Evolutionary conservation across 768 basidiomycete species (phyloP).

Genomic region (Rhodotorula taiwanensis): DNA sequence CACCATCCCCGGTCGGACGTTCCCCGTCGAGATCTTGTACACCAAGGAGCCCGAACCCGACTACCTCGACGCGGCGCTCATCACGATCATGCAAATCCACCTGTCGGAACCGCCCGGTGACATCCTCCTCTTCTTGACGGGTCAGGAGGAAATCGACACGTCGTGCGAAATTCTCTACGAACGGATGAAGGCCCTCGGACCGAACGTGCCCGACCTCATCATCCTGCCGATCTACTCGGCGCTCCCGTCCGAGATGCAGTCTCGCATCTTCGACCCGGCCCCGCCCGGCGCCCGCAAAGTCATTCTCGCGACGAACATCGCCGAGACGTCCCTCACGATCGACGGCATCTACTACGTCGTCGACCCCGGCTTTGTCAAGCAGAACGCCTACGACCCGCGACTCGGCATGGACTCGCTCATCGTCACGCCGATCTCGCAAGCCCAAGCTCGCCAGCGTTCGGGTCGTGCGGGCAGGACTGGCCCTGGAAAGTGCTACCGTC

Average conservation of each 20-base stretch:
- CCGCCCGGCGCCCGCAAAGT: slow-evolving; percentile 98
- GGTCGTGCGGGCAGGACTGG: slow-evolving; percentile 97
- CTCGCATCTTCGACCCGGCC: slow-evolving; percentile 93
- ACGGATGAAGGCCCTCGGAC: slow-evolving; percentile 95
- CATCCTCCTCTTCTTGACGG: slow-evolving; percentile 91
- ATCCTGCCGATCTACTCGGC: slow-evolving; percentile 98
- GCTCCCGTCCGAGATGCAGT: slow-evolving; percentile 95
- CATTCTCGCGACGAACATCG: slow-evolving; percentile 98
- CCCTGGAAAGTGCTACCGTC: slow-evolving; percentile 94
- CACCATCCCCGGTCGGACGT: slow-evolving; percentile 99
- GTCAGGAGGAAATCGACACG: slow-evolving; percentile 98
- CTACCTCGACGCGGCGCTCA: slow-evolving; percentile 94
- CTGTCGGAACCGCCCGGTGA: slow-evolving; percentile 96
- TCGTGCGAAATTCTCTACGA: slow-evolving; percentile 94
- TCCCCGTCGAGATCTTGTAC: slow-evolving; percentile 95
- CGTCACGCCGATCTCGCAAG: slow-evolving; percentile 98
- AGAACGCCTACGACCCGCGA: slow-evolving; percentile 95
- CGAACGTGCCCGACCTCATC: slow-evolving; percentile 95
- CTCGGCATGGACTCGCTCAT: slow-evolving; percentile 98
- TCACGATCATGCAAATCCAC: slow-evolving; percentile 99
- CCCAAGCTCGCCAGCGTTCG: slow-evolving; percentile 88
- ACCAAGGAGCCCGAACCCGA: slow-evolving; percentile 97
- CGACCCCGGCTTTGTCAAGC: slow-evolving; percentile 97
- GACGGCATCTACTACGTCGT: slow-evolving; percentile 99
- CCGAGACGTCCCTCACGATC: slow-evolving; percentile 96